Base-by-base conservation (phyloP, 345 rosid genomes). In the Brassica rapa region DNA sequence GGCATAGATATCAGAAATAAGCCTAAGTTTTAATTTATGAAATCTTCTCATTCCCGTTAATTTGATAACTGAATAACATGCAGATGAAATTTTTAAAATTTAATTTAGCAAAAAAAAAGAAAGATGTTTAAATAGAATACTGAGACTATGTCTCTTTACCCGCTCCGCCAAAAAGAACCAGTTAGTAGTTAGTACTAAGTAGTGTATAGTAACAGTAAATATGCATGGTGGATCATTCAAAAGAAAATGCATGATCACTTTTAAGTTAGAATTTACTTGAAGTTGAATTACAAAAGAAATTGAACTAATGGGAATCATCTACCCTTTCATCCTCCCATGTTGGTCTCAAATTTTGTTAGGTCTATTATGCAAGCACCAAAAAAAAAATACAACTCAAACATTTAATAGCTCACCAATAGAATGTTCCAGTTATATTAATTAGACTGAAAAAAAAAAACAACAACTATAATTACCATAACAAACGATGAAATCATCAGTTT, bases 401-500 rank as follows among this genome's bases (percentile, higher is more conserved):
- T 29, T 49, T 51, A 11, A 46, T 19, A 3, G 63, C 32, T 1
- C 33, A 29, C 51, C 43, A n/a, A 25, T 60, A 63, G 6, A 51
- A 57, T 49, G 51, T 8, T 64, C 15, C 25, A 32, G 37, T 23
- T 33, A 33, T 39, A 39, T 41, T 15, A 12, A 41, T 12, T 2
- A 25, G 41, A 62, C 37, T 46, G 19, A 19, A 19, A 19, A 24
- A 33, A 29, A 60, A 59, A 57, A 10, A 71, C n/a, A 63, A 32
- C 67, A 51, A 63, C 3, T 0, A 55, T 11, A 71, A 37, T 16
- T 64, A 19, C 76, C 76, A 65, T 25, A 64, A 71, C 71, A 39
- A 64, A 78, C 27, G 37, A 29, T 56, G 55, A 78, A 78, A 24
- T 24, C 27, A 71, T 71, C 61, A 16, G 72, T 63, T 66, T 32